phyloP scores from a whole-genome alignment of 495 filamentous ascomycete genomes.

The Cudoniella acicularis region DNA sequence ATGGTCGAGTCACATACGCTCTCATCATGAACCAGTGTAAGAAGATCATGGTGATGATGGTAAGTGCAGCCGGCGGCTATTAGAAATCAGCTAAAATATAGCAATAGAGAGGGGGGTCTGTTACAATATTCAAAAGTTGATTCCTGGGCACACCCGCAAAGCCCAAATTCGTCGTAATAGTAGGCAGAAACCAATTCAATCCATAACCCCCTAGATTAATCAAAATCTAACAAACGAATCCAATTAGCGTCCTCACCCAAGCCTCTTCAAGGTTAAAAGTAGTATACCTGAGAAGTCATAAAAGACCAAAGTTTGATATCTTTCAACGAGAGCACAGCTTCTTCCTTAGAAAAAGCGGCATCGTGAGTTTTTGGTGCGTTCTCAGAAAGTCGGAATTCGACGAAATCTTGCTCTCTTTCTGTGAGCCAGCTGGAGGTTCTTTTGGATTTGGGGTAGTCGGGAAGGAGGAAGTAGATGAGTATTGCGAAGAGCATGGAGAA shows the following conservation, averaged over 20 bases:
- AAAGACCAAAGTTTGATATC: conserved; percentile 29
- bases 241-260: no score
- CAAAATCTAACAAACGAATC: no score
- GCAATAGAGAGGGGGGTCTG: no score
- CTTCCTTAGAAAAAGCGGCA: conserved; percentile 30
- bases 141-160: conserved; percentile 30
- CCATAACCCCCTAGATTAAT: conserved; percentile 31
- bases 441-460: conserved; percentile 31
- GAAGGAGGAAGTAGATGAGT: conserved; percentile 32
- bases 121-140: conserved; percentile 34
- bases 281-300: conserved; percentile 32
- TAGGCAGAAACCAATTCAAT: conserved; percentile 29
- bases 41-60: conserved; percentile 26
- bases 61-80: conserved; percentile 22
- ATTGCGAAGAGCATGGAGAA: conserved; percentile 33
- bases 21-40: conserved; percentile 18
- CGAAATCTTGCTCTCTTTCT: conserved; percentile 35
- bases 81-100: no score
- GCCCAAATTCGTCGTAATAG: conserved; percentile 31
- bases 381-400: conserved; percentile 35
- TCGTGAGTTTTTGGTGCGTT: conserved; percentile 35
- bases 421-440: conserved; percentile 32
- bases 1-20: conserved; percentile 18
- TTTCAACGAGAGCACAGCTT: conserved; percentile 31
- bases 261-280: no score